Conservation (phyloP, 148 eudicot genomes). For the Drosera capensis region DNA sequence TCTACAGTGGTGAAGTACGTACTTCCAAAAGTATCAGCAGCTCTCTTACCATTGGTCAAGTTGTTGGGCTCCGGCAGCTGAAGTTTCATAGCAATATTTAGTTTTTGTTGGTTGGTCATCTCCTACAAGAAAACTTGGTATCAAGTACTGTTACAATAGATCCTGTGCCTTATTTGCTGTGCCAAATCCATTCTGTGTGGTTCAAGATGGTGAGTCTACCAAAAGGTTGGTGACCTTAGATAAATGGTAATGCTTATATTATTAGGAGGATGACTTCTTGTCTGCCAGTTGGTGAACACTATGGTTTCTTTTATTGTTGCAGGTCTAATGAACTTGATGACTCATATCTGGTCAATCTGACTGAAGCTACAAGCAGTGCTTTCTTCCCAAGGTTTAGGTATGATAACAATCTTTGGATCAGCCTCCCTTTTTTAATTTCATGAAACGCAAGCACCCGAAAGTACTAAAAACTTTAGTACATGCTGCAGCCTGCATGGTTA, state of each 20-base stretch:
- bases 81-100: constrained; percentile 31
- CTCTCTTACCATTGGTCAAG: constrained; percentile 80
- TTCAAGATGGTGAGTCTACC: constrained; percentile 11
- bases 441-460: too few relatives aligned
- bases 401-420: constrained; percentile 3
- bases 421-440: too few relatives aligned
- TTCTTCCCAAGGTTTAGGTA: constrained; percentile 77
- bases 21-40: constrained; percentile 45
- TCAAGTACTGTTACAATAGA: constrained; percentile 65
- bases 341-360: constrained; percentile 23
- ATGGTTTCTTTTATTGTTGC: constrained; percentile 6
- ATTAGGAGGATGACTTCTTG: not conserved
- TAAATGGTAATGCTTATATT: not conserved
- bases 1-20: constrained; percentile 71
- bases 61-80: constrained; percentile 59
- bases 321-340: constrained; percentile 19
- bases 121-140: constrained; percentile 59
- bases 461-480: too few relatives aligned
- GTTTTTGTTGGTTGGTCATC: constrained; percentile 89
- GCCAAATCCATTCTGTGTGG: constrained; percentile 31
- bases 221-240: constrained; percentile 15
- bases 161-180: constrained; percentile 73
- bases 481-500: too few relatives aligned
- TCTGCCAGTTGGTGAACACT: constrained; percentile 3
- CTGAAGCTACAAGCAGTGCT: constrained; percentile 60